Percentiles rank a stretch among this genome's conserved stretches.
These are phyloP conservation scores for Coemansia sp. DNA, from an alignment of 192 early-diverging fungal genomes.

Conservation along the genomic window DNA sequence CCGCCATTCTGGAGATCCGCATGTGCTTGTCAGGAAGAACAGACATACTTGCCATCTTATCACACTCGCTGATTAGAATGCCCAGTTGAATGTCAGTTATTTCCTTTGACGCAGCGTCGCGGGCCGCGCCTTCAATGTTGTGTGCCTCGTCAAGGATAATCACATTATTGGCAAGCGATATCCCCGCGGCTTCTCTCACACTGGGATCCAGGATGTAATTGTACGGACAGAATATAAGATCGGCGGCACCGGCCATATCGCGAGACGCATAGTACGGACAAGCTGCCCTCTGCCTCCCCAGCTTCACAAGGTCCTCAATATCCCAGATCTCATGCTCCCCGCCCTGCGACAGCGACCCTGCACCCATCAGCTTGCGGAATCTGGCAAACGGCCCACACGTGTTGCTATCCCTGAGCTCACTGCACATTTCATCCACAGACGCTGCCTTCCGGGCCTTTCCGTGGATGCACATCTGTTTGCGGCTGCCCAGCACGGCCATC, in stretches of 20 bases:
- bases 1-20: constrained; percentile 12
- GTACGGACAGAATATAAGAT: constrained; percentile 67
- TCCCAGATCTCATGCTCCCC: constrained; percentile 58
- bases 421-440: constrained; percentile 43
- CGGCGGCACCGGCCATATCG: constrained; percentile 45
- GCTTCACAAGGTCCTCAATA: constrained; percentile 58
- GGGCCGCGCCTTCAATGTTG: constrained; percentile 63
- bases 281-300: constrained; percentile 34
- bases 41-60: constrained; percentile 17
- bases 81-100: constrained; percentile 47
- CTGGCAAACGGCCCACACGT: constrained; percentile 16
- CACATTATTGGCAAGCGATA: constrained; percentile 50
- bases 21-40: constrained; percentile 14
- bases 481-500: constrained; percentile 57
- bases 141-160: constrained; percentile 68
- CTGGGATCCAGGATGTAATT: constrained; percentile 66
- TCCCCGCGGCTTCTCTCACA: constrained; percentile 54
- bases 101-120: constrained; percentile 57
- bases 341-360: constrained; percentile 8
- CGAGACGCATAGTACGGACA: constrained; percentile 64
- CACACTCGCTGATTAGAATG: constrained; percentile 34
- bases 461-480: constrained; percentile 58
- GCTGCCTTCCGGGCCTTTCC: constrained; percentile 20
- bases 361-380: constrained; percentile 1
- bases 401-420: constrained; percentile 30